Percentiles rank a stretch among this genome's conserved stretches.
Evolutionary conservation across 2,329 filamentous ascomycete genomes (phyloP).

Genomic region (Neofusicoccum kwambonambiense): DNA sequence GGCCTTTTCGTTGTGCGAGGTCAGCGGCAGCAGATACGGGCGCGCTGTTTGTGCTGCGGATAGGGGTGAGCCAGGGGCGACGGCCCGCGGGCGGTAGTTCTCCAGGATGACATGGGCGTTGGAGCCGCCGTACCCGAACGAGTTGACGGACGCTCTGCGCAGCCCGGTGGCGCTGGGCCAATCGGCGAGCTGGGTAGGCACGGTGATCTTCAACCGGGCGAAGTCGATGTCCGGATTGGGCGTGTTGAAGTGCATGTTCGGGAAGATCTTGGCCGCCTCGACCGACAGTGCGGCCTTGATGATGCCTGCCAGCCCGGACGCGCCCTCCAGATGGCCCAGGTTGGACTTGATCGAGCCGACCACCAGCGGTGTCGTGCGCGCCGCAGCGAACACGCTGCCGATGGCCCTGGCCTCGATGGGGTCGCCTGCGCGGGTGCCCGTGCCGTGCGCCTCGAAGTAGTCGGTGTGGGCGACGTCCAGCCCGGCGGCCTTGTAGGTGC

Average conservation of each 20-base stretch:
- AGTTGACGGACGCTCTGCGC: slow-evolving; percentile 24
- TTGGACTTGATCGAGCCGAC: slow-evolving; percentile 28
- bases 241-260: slow-evolving; percentile 24
- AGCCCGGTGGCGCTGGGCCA: slow-evolving; percentile 14
- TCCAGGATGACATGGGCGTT: slow-evolving; percentile 31
- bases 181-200: slow-evolving; percentile 18
- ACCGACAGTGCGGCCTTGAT: slow-evolving; percentile 30
- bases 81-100: slow-evolving; percentile 9
- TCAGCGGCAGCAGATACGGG: slow-evolving; percentile 11
- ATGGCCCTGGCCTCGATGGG: slow-evolving; percentile 27
- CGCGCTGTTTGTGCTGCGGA: neutral
- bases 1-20: slow-evolving; percentile 18
- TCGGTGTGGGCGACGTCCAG: slow-evolving; percentile 29
- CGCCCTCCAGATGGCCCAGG: slow-evolving; percentile 33
- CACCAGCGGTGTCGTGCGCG: slow-evolving; percentile 46
- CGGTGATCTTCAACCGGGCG: slow-evolving; percentile 18
- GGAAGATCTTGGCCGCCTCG: slow-evolving; percentile 23
- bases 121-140: slow-evolving; percentile 27
- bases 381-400: slow-evolving; percentile 44
- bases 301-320: slow-evolving; percentile 26
- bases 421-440: slow-evolving; percentile 39
- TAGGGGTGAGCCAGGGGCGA: neutral
- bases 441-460: slow-evolving; percentile 44
- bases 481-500: slow-evolving; percentile 36
- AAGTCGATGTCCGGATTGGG: slow-evolving; percentile 20